phyloP scores from a whole-genome alignment of 2,329 filamentous ascomycete species.

The Aspergillus terreus region DNA sequence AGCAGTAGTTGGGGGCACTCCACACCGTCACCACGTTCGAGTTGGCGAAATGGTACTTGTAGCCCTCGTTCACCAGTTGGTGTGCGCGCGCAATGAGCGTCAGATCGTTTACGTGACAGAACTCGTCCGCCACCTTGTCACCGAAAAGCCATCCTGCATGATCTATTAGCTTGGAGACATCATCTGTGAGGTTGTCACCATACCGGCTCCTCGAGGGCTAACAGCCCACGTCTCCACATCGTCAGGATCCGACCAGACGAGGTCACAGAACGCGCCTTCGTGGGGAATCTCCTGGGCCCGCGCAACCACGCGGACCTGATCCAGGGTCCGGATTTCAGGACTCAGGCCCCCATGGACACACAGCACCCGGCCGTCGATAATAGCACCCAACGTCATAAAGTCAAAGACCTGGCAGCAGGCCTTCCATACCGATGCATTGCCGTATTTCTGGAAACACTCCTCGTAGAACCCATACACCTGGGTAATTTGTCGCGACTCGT shows the following conservation, averaged over 20 bases:
- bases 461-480: constrained; percentile 78
- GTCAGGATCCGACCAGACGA: constrained; percentile 74
- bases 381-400: constrained; percentile 69
- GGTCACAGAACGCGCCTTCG: constrained; percentile 72
- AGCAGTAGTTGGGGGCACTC: constrained; percentile 89
- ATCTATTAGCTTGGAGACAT: not conserved
- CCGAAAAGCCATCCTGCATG: constrained; percentile 57
- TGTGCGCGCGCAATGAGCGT: constrained; percentile 70
- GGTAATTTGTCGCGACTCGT: constrained; percentile 73
- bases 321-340: constrained; percentile 69
- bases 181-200: constrained; percentile 19
- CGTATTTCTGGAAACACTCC: constrained; percentile 73
- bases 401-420: constrained; percentile 76
- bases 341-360: constrained; percentile 70
- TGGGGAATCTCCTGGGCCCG: constrained; percentile 73
- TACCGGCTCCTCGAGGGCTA: constrained; percentile 63
- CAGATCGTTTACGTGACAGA: constrained; percentile 72
- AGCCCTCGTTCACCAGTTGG: constrained; percentile 73
- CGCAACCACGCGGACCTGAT: constrained; percentile 71
- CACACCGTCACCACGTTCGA: constrained; percentile 85
- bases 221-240: constrained; percentile 68
- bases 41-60: constrained; percentile 91
- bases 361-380: constrained; percentile 70
- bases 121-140: constrained; percentile 70
- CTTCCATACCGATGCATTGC: constrained; percentile 75